Percentiles rank a stretch among this genome's conserved stretches.
These are phyloP conservation scores for Chaetomium cochliodes DNA, from an alignment of 495 filamentous ascomycete genomes.

Conservation along the genomic window DNA sequence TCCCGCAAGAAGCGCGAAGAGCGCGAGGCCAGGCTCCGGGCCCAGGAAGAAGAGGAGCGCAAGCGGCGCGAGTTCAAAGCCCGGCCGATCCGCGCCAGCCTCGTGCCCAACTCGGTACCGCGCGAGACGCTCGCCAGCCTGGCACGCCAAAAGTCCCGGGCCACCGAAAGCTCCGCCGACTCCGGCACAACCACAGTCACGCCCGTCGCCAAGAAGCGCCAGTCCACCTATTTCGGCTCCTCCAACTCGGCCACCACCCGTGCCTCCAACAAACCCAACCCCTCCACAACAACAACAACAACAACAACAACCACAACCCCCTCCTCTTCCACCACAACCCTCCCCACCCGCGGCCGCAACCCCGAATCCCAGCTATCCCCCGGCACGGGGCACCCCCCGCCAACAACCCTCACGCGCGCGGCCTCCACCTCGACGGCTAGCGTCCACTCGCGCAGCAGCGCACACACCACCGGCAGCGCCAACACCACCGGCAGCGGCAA, in stretches of 20 bases:
- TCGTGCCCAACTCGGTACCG: constrained; percentile 38
- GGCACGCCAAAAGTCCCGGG: constrained; percentile 46
- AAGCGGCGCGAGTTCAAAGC: constrained; percentile 64
- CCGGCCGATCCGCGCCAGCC: constrained; percentile 53
- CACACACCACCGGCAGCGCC: too few relatives aligned
- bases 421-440: constrained; percentile 44
- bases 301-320: constrained; percentile 5
- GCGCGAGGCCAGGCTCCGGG: constrained; percentile 60
- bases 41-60: constrained; percentile 59
- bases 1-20: constrained; percentile 66
- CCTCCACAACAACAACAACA: neutral
- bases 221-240: constrained; percentile 19
- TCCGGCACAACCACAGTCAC: constrained; percentile 12
- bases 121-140: constrained; percentile 58
- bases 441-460: constrained; percentile 20
- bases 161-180: constrained; percentile 25
- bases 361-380: too few relatives aligned
- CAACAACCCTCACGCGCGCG: constrained; percentile 18
- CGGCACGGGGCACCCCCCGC: too few relatives aligned
- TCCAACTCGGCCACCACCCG: neutral
- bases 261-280: neutral
- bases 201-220: constrained; percentile 24
- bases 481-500: too few relatives aligned
- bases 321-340: constrained; percentile 1
- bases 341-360: constrained; percentile 23